Base-by-base conservation (phyloP, 208 protist genomes). In the Sergeia podlipaevii region DNA sequence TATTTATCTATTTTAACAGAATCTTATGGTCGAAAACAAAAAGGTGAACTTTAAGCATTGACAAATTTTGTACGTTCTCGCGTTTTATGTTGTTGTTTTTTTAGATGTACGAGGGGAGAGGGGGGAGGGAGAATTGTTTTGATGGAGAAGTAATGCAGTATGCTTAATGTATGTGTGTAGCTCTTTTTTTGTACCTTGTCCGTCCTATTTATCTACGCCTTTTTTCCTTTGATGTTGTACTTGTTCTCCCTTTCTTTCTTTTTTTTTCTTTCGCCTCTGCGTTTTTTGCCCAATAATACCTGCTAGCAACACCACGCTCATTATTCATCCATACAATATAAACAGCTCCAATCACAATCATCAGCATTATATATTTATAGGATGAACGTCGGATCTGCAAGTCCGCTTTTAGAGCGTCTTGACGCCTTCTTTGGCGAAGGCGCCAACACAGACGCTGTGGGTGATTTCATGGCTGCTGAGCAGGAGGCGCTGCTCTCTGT, bases 401-500 rank as follows among this genome's bases (percentile, higher is more conserved):
- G 58, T 11, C 32, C 34, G 10, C 26, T 84, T 21, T 44, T 93
- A 13, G 69, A 74, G 8, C 65, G 74, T 15, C 57, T 93, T 18
- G 74, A 93, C 28, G 48, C 54, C 2, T 93, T 89, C 64, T 93
- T 93, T 54, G 42, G 70, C 27, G 52, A 67, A 18, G 78, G 74
- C 27, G 63, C 28, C 15, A 82, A 88, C 48, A 93, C 85, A 1
- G 78, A 87, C 39, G 49, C 56, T 4, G 53, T 93, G 34, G 70
- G 72, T 11, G 46, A 67, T 33, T 93, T 93, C 42, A 70, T 93
- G 27, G 61, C 59, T 3, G 47, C 70, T 24, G 67, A 89, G 44
- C 60, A 74, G 23, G 50, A 61, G 8, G 32, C 57, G 1, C 62
- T 93, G 23, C 15, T 44, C 2, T 13, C 51, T 0, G 41, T 85